Conservation (phyloP, 1,284 basidiomycete species). For the Peniophora sp. region DNA sequence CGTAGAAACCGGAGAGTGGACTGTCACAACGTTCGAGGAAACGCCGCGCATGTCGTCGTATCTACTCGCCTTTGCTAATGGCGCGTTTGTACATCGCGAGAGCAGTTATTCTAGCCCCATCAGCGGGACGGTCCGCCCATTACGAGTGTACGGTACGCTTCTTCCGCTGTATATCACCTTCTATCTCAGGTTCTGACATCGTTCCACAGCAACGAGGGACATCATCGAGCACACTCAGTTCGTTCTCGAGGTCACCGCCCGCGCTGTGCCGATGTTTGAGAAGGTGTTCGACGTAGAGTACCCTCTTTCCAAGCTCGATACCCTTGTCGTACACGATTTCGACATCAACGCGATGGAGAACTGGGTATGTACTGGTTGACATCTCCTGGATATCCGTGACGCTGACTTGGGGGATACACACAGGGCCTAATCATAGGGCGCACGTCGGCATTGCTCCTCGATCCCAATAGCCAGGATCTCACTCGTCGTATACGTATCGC, state of each 20-base stretch:
- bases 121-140: conserved; percentile 74
- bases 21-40: conserved; percentile 71
- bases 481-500: conserved; percentile 70
- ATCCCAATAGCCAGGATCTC: conserved; percentile 72
- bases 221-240: conserved; percentile 77
- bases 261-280: conserved; percentile 89
- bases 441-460: conserved; percentile 77
- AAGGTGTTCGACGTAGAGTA: conserved; percentile 86
- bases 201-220: conserved; percentile 67
- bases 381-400: not conserved
- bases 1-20: conserved; percentile 50
- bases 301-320: conserved; percentile 90
- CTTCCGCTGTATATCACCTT: not conserved
- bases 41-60: conserved; percentile 89
- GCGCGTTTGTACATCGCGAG: conserved; percentile 70
- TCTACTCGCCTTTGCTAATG: conserved; percentile 88
- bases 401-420: not conserved
- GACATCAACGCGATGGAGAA: conserved; percentile 96
- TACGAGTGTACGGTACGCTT: conserved; percentile 72
- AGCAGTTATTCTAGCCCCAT: conserved; percentile 77
- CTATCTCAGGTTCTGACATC: not conserved
- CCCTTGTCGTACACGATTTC: conserved; percentile 79
- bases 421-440: conserved; percentile 87
- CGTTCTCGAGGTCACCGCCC: conserved; percentile 84
- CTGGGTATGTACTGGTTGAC: conserved; percentile 42